Evolutionary conservation across 352 stramenopile genomes (phyloP).

Genomic region (Phytophthora chlamydospora): DNA sequence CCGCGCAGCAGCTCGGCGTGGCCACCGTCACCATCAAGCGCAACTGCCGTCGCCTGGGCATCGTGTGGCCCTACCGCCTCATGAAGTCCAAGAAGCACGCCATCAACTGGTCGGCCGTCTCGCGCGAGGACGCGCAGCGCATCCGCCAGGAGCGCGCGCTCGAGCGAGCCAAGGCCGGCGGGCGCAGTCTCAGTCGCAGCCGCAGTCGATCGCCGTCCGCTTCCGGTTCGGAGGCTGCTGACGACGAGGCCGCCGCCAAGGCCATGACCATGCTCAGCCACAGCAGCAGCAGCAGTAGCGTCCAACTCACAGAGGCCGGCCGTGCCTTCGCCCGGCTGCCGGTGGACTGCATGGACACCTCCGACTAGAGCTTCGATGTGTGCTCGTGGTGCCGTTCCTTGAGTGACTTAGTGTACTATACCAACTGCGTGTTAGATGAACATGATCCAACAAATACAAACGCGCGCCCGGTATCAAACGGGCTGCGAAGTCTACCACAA

Average conservation of each 20-base stretch:
- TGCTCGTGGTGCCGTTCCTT: conserved; percentile 11
- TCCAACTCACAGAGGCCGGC: conserved; percentile 43
- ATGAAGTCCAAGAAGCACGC: conserved; percentile 59
- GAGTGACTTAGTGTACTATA: conserved; percentile 30
- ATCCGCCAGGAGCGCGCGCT: conserved; percentile 43
- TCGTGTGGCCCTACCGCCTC: conserved; percentile 64
- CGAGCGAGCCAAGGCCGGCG: conserved; percentile 38
- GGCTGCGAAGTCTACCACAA: conserved; percentile 4
- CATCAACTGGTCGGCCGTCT: conserved; percentile 42
- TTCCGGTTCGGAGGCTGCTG: conserved; percentile 11
- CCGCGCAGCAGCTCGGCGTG: conserved; percentile 58
- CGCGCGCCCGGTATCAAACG: not conserved
- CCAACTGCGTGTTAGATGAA: conserved; percentile 28
- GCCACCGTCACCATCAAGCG: conserved; percentile 67
- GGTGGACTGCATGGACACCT: conserved; percentile 42
- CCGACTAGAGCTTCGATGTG: conserved; percentile 3
- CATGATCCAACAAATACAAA: conserved; percentile 23
- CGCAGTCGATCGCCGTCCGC: conserved; percentile 24
- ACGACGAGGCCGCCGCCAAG: conserved; percentile 34
- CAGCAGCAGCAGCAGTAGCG: not conserved
- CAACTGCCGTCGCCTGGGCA: conserved; percentile 63
- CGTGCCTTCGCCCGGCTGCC: conserved; percentile 48
- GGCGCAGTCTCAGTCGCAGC: conserved; percentile 20
- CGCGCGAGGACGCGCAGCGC: conserved; percentile 40
- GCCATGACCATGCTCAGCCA: conserved; percentile 34